These are phyloP conservation scores for Houttuynia cordata DNA, from an alignment of 164 flowering plant genomes.

Conservation along the genomic window DNA sequence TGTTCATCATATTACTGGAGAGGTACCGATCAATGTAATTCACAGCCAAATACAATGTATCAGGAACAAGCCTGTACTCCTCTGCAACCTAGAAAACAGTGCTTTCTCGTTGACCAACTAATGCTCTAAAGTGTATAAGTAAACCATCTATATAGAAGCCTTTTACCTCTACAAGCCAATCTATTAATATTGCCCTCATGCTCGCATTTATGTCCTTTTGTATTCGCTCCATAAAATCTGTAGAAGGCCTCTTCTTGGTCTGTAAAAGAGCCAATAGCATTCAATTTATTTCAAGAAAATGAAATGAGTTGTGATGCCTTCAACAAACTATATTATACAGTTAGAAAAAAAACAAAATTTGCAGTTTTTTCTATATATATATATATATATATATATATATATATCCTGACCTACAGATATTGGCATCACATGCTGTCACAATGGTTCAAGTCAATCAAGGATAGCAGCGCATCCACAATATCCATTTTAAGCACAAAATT, in stretches of 20 bases:
- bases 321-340: too few relatives aligned
- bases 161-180: conserved; percentile 97
- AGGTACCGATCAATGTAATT: conserved; percentile 93
- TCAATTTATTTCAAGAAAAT: too few relatives aligned
- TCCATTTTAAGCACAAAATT: too few relatives aligned
- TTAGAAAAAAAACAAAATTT: too few relatives aligned
- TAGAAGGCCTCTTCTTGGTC: conserved; percentile 85
- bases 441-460: too few relatives aligned
- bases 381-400: too few relatives aligned
- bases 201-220: conserved; percentile 82
- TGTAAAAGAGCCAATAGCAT: conserved; percentile 14
- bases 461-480: too few relatives aligned
- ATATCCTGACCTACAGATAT: too few relatives aligned
- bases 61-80: conserved; percentile 94
- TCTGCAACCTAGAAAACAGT: conserved; percentile 63
- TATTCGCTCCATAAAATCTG: conserved; percentile 71
- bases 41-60: conserved; percentile 80
- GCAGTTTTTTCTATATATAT: too few relatives aligned
- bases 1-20: conserved; percentile 69
- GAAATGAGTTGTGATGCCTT: too few relatives aligned
- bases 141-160: background rate
- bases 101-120: background rate
- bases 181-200: conserved; percentile 87
- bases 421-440: too few relatives aligned
- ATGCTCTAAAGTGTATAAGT: background rate